Conservation (phyloP, 768 basidiomycete species). For the Boletus speciosus region DNA sequence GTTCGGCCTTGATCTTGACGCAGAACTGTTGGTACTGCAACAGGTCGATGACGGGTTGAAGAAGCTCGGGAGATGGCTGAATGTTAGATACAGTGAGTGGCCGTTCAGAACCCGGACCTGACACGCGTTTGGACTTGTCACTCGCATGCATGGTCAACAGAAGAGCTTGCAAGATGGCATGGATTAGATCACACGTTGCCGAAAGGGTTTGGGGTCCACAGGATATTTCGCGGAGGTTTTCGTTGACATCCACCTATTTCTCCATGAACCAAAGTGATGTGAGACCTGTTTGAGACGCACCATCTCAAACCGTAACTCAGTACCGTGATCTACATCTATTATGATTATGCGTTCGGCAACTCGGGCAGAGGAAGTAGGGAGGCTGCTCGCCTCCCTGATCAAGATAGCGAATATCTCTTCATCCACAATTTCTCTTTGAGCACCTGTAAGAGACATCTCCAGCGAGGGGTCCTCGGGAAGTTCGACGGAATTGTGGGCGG, state of each 20-base stretch:
- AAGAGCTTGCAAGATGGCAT: constrained; percentile 59
- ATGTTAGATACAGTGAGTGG: constrained; percentile 19
- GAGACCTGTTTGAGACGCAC: constrained; percentile 37
- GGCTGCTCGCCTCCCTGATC: constrained; percentile 69
- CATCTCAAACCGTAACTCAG: constrained; percentile 70
- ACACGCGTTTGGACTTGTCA: constrained; percentile 42
- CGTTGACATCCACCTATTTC: constrained; percentile 35
- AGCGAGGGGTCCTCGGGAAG: constrained; percentile 36
- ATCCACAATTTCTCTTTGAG: constrained; percentile 73
- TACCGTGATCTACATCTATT: constrained; percentile 70
- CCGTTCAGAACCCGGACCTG: constrained; percentile 23
- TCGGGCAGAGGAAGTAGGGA: constrained; percentile 72
- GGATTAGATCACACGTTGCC: constrained; percentile 64
- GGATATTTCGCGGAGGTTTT: constrained; percentile 8
- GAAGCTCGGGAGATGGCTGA: constrained; percentile 42
- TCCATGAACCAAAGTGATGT: neutral
- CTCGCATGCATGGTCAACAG: constrained; percentile 57
- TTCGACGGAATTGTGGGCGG: constrained; percentile 38
- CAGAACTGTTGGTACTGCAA: constrained; percentile 80
- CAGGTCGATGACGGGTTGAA: constrained; percentile 75
- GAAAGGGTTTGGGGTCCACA: constrained; percentile 17
- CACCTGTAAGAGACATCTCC: constrained; percentile 50
- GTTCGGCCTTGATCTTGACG: constrained; percentile 53
- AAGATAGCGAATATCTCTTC: constrained; percentile 76
- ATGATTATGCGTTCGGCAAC: constrained; percentile 77